Evolutionary conservation across 768 basidiomycete species (phyloP).

Genomic region (Tulasnella sp.): DNA sequence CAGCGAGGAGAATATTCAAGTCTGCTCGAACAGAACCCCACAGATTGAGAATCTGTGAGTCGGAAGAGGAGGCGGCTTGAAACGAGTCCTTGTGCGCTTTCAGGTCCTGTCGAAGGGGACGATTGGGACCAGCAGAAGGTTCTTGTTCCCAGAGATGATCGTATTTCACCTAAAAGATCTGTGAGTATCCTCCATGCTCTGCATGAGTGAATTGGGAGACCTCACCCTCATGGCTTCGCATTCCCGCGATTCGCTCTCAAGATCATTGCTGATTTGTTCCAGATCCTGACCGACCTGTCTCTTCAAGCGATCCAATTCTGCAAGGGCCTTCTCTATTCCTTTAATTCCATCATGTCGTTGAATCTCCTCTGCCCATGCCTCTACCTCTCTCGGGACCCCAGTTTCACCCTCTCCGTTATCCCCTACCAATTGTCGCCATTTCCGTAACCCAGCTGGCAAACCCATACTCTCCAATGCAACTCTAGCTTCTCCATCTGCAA

Average conservation of each 20-base stretch:
- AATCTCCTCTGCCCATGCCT: conserved; percentile 65
- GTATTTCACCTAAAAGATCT: conserved; percentile 46
- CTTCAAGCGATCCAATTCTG: conserved; percentile 46
- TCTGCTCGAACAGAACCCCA: conserved; percentile 63
- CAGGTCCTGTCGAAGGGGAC: conserved; percentile 59
- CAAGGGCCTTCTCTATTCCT: conserved; percentile 48
- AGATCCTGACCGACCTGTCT: conserved; percentile 46
- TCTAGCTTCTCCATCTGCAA: conserved; percentile 64
- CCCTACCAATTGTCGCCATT: conserved; percentile 53
- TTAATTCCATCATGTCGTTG: conserved; percentile 52
- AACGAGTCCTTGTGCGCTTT: conserved; percentile 60
- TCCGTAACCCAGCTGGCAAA: conserved; percentile 52
- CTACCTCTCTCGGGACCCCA: conserved; percentile 49
- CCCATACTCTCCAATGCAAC: conserved; percentile 73
- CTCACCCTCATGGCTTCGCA: conserved; percentile 67
- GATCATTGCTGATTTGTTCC: conserved; percentile 44
- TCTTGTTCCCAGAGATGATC: conserved; percentile 77
- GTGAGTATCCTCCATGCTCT: background rate
- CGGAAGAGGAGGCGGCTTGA: conserved; percentile 64
- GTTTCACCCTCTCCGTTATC: conserved; percentile 46
- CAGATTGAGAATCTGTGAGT: conserved; percentile 55
- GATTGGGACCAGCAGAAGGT: conserved; percentile 62
- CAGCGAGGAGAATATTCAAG: conserved; percentile 44
- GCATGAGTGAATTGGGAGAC: background rate
- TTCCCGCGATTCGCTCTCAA: conserved; percentile 73